Evolutionary conservation across 2,329 filamentous ascomycete species (phyloP).

Genomic region (Colletotrichum musae): DNA sequence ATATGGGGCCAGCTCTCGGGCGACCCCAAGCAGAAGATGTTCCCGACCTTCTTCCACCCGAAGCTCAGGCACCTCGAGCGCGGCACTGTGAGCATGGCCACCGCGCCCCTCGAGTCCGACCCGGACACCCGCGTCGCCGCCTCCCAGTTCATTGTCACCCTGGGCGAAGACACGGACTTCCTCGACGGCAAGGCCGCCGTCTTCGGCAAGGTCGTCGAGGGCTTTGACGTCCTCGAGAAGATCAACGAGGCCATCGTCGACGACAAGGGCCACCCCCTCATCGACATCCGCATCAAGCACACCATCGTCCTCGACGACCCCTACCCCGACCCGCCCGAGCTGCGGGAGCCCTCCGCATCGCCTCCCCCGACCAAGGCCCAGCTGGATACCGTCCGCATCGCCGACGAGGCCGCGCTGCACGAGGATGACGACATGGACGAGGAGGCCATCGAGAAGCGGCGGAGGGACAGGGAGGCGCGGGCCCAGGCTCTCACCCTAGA

Average conservation of each 20-base stretch:
- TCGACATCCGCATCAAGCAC: conserved; percentile 95
- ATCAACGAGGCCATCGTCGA: conserved; percentile 93
- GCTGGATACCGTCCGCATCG: conserved; percentile 91
- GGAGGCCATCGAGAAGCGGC: conserved; percentile 82
- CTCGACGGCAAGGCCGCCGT: conserved; percentile 94
- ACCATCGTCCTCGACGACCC: conserved; percentile 94
- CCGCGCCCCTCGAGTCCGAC: conserved; percentile 80
- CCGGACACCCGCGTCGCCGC: conserved; percentile 86
- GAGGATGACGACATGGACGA: conserved; percentile 80
- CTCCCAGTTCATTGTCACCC: conserved; percentile 94
- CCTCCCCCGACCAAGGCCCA: conserved; percentile 88
- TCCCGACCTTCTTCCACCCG: conserved; percentile 85
- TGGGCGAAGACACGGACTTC: conserved; percentile 91
- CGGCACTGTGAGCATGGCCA: conserved; percentile 98
- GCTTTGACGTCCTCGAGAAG: conserved; percentile 93
- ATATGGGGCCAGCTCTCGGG: conserved; percentile 89
- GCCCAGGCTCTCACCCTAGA: conserved; percentile 96
- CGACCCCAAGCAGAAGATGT: conserved; percentile 78
- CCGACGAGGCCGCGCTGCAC: conserved; percentile 86
- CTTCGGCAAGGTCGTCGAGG: conserved; percentile 95
- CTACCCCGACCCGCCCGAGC: conserved; percentile 83
- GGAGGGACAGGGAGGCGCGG: conserved; percentile 90
- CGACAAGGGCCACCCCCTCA: conserved; percentile 86
- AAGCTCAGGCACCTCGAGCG: conserved; percentile 91
- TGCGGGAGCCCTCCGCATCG: conserved; percentile 84